Evolutionary conservation across 176 grass and related monocot genomes (phyloP).

Genomic region (Hordeum vulgare): DNA sequence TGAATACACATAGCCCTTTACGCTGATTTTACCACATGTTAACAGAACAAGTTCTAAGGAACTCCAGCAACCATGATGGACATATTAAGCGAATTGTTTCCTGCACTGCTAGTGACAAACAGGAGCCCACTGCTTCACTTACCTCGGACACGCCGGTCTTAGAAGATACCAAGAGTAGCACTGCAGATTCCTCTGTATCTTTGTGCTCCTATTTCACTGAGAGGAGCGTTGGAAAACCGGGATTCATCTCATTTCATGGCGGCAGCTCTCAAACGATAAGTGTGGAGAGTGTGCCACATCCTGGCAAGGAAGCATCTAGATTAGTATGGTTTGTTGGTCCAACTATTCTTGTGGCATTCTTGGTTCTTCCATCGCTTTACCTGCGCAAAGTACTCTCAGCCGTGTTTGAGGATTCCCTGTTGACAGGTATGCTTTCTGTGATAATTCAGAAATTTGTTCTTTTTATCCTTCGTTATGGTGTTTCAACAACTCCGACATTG

Average conservation of each 20-base stretch:
- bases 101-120: constrained; percentile 42
- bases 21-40: not conserved
- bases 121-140: constrained; percentile 22
- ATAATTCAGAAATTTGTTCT: constrained; percentile 7
- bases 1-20: not conserved
- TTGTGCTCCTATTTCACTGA: constrained; percentile 26
- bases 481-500: not conserved
- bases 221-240: constrained; percentile 57
- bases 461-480: not conserved
- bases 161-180: constrained; percentile 8
- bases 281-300: constrained; percentile 36
- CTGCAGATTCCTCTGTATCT: constrained; percentile 22
- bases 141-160: not conserved
- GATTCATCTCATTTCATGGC: constrained; percentile 74
- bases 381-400: constrained; percentile 79
- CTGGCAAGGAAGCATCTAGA: constrained; percentile 54
- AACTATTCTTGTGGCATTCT: constrained; percentile 74
- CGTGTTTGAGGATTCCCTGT: constrained; percentile 91
- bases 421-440: constrained; percentile 60
- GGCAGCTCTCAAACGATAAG: constrained; percentile 17
- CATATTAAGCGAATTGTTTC: constrained; percentile 17
- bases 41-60: constrained; percentile 25
- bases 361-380: constrained; percentile 88
- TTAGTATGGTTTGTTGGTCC: constrained; percentile 86
- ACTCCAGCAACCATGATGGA: constrained; percentile 8